phyloP scores from a whole-genome alignment of 116 monocot genomes.

The Dioscorea cayenensis region DNA sequence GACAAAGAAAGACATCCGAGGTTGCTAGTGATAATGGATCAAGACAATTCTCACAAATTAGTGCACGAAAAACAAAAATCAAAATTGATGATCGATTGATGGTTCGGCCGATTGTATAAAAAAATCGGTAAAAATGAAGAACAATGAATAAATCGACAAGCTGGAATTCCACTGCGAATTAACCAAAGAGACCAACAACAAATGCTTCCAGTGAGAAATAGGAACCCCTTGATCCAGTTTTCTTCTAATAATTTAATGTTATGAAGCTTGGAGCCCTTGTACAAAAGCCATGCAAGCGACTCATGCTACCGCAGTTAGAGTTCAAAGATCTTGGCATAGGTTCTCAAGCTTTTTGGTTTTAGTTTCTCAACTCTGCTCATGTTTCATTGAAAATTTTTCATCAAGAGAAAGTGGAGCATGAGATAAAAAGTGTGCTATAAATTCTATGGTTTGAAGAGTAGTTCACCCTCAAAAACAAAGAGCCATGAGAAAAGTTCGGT shows the following conservation, averaged over 20 bases:
- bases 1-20: slow-evolving; percentile 37
- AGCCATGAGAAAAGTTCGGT: slow-evolving; percentile 55
- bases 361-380: slow-evolving; percentile 33
- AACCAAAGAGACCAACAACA: slow-evolving; percentile 53
- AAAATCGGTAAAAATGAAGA: background rate
- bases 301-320: slow-evolving; percentile 32
- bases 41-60: slow-evolving; percentile 21
- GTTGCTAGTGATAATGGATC: slow-evolving; percentile 29
- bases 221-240: slow-evolving; percentile 24
- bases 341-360: slow-evolving; percentile 20
- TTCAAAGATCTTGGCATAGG: slow-evolving; percentile 31
- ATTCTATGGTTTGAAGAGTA: background rate
- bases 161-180: slow-evolving; percentile 26
- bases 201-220: slow-evolving; percentile 29
- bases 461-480: slow-evolving; percentile 31
- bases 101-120: background rate
- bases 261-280: slow-evolving; percentile 23
- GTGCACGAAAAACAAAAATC: slow-evolving; percentile 18
- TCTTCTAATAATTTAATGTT: slow-evolving; percentile 1
- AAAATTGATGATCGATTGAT: background rate
- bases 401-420: background rate
- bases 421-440: background rate
- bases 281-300: slow-evolving; percentile 29
- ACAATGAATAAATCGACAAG: background rate
- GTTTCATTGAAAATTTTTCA: background rate